A percentile compares a stretch with the other conserved stretches of the same genome.
These are phyloP conservation scores for Furculomyces boomerangus DNA, from an alignment of 371 early-diverging fungal species.

Conservation along the genomic window DNA sequence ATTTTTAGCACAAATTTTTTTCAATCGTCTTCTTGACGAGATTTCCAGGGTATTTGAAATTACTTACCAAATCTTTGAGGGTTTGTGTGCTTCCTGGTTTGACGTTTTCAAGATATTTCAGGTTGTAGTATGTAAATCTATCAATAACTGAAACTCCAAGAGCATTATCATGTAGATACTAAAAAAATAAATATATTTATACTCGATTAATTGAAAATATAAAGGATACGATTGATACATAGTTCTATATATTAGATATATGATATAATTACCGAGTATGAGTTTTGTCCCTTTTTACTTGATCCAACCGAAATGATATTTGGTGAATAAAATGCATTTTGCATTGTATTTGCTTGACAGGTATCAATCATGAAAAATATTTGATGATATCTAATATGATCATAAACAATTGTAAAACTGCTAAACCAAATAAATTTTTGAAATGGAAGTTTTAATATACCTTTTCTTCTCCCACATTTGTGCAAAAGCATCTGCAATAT, in stretches of 20 bases:
- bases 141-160: conserved; percentile 94
- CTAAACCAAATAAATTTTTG: neutral
- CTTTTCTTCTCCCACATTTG: conserved; percentile 90
- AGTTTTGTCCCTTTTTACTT: conserved; percentile 65
- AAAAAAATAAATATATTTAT: neutral
- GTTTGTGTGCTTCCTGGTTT: conserved; percentile 2
- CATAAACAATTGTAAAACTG: neutral
- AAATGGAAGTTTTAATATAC: conserved; percentile 10
- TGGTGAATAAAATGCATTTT: conserved; percentile 71
- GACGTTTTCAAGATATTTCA: conserved; percentile 74
- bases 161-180: conserved; percentile 72
- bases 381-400: conserved; percentile 60
- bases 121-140: conserved; percentile 81
- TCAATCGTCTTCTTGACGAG: neutral
- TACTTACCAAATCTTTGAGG: conserved; percentile 1
- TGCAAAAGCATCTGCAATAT: conserved; percentile 85
- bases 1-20: too few relatives aligned
- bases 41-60: neutral
- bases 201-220: neutral
- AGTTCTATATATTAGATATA: neutral
- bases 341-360: conserved; percentile 94
- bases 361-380: conserved; percentile 93
- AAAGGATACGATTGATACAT: neutral
- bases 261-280: conserved; percentile 61
- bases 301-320: conserved; percentile 84